Conservation (phyloP, 345 rosid species). For the Eucalyptus sp. region DNA sequence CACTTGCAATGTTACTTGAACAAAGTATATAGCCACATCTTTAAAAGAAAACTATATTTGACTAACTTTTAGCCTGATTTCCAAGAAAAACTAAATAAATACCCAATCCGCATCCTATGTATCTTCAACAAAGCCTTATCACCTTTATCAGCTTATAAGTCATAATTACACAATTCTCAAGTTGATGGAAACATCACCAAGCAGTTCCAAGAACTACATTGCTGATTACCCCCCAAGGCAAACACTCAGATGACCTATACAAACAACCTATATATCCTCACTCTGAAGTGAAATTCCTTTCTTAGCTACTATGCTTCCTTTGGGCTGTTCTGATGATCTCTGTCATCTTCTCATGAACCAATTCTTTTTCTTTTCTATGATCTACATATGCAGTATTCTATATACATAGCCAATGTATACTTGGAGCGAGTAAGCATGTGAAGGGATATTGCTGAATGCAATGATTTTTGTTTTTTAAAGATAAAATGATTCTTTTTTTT, state of each 20-base stretch:
- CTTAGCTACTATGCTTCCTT: not conserved
- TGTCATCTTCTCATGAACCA: not conserved
- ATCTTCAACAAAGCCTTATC: not conserved
- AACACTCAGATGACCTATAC: not conserved
- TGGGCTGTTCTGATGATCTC: not conserved
- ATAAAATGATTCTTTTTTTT: not conserved
- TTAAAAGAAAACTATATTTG: not conserved
- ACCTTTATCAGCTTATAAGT: not conserved
- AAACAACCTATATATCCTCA: not conserved
- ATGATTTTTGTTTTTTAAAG: not conserved
- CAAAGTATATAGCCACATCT: not conserved
- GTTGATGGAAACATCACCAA: not conserved
- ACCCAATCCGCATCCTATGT: not conserved
- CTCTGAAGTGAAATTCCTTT: not conserved
- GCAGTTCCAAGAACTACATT: not conserved
- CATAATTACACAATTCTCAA: not conserved
- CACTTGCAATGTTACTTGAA: not conserved
- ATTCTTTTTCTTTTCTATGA: not conserved
- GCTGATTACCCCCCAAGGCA: not conserved
- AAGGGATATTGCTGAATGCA: not conserved
- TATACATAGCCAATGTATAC: no score
- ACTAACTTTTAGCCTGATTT: not conserved
- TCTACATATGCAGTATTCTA: not conserved
- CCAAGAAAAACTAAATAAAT: not conserved
- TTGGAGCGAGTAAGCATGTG: fast-evolving